phyloP scores from a whole-genome alignment of 345 rosid genomes.

The Hirschfeldia incana region DNA sequence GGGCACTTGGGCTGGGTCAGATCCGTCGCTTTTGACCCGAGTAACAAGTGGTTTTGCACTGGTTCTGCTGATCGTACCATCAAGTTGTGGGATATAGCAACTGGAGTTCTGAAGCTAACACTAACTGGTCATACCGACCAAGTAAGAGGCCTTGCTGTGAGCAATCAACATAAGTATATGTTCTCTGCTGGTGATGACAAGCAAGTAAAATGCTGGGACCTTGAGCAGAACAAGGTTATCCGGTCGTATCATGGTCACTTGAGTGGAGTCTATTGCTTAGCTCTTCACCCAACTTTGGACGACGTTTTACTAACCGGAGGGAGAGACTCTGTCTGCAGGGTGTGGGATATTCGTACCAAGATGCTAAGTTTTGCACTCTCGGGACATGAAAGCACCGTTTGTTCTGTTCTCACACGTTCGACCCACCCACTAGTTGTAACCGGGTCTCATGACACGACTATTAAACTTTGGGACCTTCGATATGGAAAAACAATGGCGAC shows the following conservation, averaged over 20 bases:
- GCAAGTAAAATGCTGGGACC: conserved; percentile 99
- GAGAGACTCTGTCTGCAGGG: conserved; percentile 99
- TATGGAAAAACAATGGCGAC: conserved; percentile 92
- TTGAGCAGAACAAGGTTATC: conserved; percentile 97
- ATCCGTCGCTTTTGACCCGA: conserved; percentile 93
- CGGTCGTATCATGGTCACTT: conserved; percentile 98
- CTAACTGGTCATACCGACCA: conserved; percentile 96
- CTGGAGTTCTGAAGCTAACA: conserved; percentile 88
- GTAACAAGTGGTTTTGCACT: conserved; percentile 97
- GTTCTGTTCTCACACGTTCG: conserved; percentile 92
- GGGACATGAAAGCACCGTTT: conserved; percentile 94
- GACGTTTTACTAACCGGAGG: conserved; percentile 86
- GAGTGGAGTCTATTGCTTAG: conserved; percentile 98
- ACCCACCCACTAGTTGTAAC: conserved; percentile 98
- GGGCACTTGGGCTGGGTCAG: conserved; percentile 99
- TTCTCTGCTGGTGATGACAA: conserved; percentile 99
- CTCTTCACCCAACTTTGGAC: conserved; percentile 91
- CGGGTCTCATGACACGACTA: conserved; percentile 94
- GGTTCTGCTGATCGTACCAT: conserved; percentile 99
- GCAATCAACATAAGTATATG: conserved; percentile 86
- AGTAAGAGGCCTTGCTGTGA: conserved; percentile 95
- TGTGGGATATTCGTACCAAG: conserved; percentile 97
- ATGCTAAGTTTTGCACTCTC: conserved; percentile 93
- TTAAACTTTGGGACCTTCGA: too few species aligned
- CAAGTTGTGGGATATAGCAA: conserved; percentile 98